phyloP scores from a whole-genome alignment of 371 early-diverging fungal species.

The Conidiobolus incongruus region DNA sequence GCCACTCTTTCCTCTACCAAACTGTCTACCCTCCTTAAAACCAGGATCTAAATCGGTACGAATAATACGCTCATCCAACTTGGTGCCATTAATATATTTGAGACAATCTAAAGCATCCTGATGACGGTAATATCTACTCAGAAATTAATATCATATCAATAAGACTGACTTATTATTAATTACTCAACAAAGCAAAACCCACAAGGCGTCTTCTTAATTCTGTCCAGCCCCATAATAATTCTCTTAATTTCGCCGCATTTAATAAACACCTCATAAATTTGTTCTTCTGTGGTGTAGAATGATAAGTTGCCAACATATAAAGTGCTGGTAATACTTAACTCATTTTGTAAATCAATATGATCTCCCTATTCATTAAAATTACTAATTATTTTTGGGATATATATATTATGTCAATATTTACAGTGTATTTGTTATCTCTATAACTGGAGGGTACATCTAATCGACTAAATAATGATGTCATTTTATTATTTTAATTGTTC shows the following conservation, averaged over 20 bases:
- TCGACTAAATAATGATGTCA: slow-evolving; percentile 1
- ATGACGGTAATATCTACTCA: slow-evolving; percentile 61
- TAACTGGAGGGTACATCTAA: slow-evolving; percentile 3
- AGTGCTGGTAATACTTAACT: slow-evolving; percentile 50
- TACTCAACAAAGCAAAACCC: slow-evolving; percentile 99
- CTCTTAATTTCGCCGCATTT: slow-evolving; percentile 92
- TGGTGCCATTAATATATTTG: slow-evolving; percentile 84
- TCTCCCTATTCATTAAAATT: slow-evolving; percentile 54
- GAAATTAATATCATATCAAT: no score
- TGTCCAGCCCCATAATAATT: slow-evolving; percentile 96
- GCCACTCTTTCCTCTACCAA: slow-evolving; percentile 86
- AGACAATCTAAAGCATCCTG: slow-evolving; percentile 73
- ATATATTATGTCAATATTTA: background rate
- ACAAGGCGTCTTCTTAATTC: slow-evolving; percentile 84
- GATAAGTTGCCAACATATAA: slow-evolving; percentile 96
- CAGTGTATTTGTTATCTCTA: slow-evolving; percentile 1
- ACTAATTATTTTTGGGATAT: no score
- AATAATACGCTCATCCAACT: slow-evolving; percentile 85
- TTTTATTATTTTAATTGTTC: background rate
- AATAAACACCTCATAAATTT: slow-evolving; percentile 88
- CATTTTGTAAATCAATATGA: slow-evolving; percentile 34
- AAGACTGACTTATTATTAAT: no score
- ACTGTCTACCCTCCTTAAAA: slow-evolving; percentile 87
- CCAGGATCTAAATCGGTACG: slow-evolving; percentile 96
- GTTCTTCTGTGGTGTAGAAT: slow-evolving; percentile 97